Conservation (phyloP, 371 early-diverging fungal species). For the Lichtheimia hyalospora region DNA sequence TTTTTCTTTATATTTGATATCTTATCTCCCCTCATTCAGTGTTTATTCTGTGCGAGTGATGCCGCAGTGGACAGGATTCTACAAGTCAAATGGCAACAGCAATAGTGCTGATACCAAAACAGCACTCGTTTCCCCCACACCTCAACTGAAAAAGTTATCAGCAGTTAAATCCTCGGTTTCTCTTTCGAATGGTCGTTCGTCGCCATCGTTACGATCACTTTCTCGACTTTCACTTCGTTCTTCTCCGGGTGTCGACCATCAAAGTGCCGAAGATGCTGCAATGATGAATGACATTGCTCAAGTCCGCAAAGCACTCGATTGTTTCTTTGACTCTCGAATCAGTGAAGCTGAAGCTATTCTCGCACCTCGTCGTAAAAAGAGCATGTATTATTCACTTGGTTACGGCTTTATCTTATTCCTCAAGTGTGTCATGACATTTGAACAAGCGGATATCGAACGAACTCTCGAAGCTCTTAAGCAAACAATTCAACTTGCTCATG, state of each 20-base stretch:
- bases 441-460: constrained; percentile 55
- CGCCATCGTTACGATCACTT: constrained; percentile 20
- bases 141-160: not conserved
- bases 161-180: not conserved
- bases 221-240: constrained; percentile 12
- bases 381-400: constrained; percentile 70
- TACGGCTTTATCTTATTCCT: constrained; percentile 64
- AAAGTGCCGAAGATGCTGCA: not conserved
- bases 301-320: constrained; percentile 57
- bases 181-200: constrained; percentile 1
- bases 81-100: not conserved
- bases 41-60: not conserved
- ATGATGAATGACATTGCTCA: constrained; percentile 22
- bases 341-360: constrained; percentile 61
- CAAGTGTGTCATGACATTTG: constrained; percentile 75
- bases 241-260: not conserved
- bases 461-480: constrained; percentile 61
- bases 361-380: constrained; percentile 35
- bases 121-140: not conserved
- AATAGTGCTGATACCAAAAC: not conserved
- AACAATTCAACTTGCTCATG: constrained; percentile 53
- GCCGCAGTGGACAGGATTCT: constrained; percentile 5
- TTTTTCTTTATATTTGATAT: not conserved
- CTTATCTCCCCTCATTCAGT: no score
- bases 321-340: constrained; percentile 69